phyloP scores from a whole-genome alignment of 2,329 filamentous ascomycete genomes.

The Aspergillus terreus region DNA sequence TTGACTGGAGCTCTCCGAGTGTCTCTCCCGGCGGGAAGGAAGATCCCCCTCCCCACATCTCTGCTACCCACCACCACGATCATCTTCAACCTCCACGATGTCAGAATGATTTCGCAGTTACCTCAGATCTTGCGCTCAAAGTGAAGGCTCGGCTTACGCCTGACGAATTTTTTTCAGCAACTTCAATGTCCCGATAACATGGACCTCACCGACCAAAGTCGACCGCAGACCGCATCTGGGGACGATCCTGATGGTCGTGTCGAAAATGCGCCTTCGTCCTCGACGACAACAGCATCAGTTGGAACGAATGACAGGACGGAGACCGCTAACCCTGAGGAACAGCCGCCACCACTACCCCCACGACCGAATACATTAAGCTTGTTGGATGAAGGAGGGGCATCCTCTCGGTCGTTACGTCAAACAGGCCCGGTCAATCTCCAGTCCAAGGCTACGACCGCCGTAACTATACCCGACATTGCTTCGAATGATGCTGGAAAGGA shows the following conservation, averaged over 20 bases:
- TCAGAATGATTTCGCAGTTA: neutral
- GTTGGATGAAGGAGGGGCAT: conserved; percentile 31
- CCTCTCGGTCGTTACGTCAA: conserved; percentile 31
- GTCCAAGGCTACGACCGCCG: conserved; percentile 75
- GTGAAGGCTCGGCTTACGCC: too few species aligned
- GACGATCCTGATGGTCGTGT: conserved; percentile 9
- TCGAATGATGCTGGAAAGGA: conserved; percentile 67
- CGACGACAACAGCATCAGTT: conserved; percentile 13
- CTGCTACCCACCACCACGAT: neutral
- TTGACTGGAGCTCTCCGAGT: neutral
- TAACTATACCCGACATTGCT: conserved; percentile 77
- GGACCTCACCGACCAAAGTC: neutral
- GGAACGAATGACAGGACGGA: conserved; percentile 14
- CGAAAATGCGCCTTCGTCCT: conserved; percentile 6
- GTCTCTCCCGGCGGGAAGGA: conserved; percentile 9
- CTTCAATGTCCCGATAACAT: neutral
- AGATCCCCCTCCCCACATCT: conserved; percentile 2
- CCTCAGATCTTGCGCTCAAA: too few species aligned
- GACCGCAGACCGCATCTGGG: neutral
- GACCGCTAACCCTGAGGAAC: conserved; percentile 28
- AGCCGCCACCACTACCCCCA: conserved; percentile 45
- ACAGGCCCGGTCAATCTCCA: conserved; percentile 36
- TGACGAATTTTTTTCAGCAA: too few species aligned
- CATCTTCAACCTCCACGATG: neutral
- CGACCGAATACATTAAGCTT: conserved; percentile 39